A percentile compares a stretch with the other conserved stretches of the same genome.
Evolutionary conservation across 805 yeast species (phyloP).

Genomic region (Ogataea salicorniae): DNA sequence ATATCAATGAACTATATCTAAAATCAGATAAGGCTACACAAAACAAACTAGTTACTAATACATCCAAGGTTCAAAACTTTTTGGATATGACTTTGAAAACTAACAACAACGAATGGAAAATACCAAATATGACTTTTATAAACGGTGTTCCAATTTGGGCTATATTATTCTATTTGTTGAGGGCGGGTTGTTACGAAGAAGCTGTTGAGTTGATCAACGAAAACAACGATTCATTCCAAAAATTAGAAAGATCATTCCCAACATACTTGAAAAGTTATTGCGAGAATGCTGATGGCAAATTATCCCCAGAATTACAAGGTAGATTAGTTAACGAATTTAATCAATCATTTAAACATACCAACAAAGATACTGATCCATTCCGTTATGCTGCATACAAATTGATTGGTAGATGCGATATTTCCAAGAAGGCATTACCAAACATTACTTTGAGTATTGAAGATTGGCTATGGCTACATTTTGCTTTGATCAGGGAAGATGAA

Average conservation of each 20-base stretch:
- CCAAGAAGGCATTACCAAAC: slow-evolving; percentile 62
- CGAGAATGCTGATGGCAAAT: slow-evolving; percentile 44
- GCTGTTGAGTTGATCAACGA: slow-evolving; percentile 65
- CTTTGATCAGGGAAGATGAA: slow-evolving; percentile 58
- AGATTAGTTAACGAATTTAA: slow-evolving; percentile 75
- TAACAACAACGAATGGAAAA: slow-evolving; percentile 40
- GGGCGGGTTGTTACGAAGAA: slow-evolving; percentile 79
- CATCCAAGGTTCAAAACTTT: slow-evolving; percentile 66
- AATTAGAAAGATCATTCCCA: slow-evolving; percentile 81
- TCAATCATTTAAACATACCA: slow-evolving; percentile 64
- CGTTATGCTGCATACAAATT: slow-evolving; percentile 87
- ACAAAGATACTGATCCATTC: slow-evolving; percentile 77
- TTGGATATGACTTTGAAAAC: slow-evolving; percentile 41
- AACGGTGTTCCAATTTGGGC: slow-evolving; percentile 97
- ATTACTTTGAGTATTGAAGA: slow-evolving; percentile 79
- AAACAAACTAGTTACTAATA: slow-evolving; percentile 41
- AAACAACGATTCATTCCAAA: slow-evolving; percentile 69
- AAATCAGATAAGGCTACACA: slow-evolving; percentile 27
- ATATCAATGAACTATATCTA: slow-evolving; percentile 61
- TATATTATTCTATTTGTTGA: slow-evolving; percentile 69
- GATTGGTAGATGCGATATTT: slow-evolving; percentile 81
- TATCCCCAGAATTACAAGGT: slow-evolving; percentile 64
- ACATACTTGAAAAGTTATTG: slow-evolving; percentile 69
- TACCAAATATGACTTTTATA: slow-evolving; percentile 54
- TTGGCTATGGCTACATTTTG: slow-evolving; percentile 93